Percentiles rank a stretch among this genome's conserved stretches.
These are phyloP conservation scores for Coprinopsis cinerea DNA, from an alignment of 768 basidiomycete species.

Conservation along the genomic window DNA sequence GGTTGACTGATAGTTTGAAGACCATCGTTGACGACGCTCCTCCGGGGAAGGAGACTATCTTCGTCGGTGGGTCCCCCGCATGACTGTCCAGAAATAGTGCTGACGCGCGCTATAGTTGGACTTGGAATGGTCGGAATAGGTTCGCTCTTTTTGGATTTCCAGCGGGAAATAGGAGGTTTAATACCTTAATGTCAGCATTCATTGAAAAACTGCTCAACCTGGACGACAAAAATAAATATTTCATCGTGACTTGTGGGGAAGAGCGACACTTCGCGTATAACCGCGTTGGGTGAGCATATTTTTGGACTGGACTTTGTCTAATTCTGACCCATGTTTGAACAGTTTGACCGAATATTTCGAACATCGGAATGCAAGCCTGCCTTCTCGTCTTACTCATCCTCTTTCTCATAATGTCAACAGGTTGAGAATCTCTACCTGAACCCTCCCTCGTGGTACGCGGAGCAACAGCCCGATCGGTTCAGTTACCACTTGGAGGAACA, in stretches of 20 bases:
- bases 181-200: conserved; percentile 36
- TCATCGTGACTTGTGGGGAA: conserved; percentile 58
- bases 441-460: conserved; percentile 49
- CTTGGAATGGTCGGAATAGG: conserved; percentile 61
- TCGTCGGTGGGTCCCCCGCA: conserved; percentile 19
- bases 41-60: conserved; percentile 19
- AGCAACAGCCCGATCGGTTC: conserved; percentile 53
- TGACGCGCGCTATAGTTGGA: conserved; percentile 35
- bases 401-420: conserved; percentile 12
- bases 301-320: neutral
- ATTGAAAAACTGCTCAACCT: conserved; percentile 63
- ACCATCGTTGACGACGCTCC: conserved; percentile 6
- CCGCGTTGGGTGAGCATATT: conserved; percentile 36
- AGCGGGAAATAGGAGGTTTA: neutral
- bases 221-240: conserved; percentile 44
- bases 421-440: conserved; percentile 59
- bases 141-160: conserved; percentile 14
- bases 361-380: conserved; percentile 36
- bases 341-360: conserved; percentile 55
- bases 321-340: neutral
- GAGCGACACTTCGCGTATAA: conserved; percentile 50
- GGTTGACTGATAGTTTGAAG: neutral
- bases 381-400: neutral
- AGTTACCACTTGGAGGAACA: conserved; percentile 44
- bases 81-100: neutral